phyloP scores from a whole-genome alignment of 768 basidiomycete genomes.

The Bullera alba region DNA sequence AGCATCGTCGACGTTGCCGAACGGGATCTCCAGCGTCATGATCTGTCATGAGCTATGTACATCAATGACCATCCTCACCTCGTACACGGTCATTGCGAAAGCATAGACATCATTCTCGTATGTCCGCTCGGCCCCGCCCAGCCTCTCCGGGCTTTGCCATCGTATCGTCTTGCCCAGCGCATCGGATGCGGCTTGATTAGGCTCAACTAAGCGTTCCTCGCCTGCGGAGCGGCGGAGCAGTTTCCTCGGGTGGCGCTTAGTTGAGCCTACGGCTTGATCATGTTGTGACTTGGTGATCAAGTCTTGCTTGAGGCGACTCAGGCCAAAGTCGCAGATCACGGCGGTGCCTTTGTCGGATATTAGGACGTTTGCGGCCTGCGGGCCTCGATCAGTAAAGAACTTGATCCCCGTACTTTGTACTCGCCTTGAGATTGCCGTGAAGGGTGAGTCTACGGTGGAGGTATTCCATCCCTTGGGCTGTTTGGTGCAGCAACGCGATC shows the following conservation, averaged over 20 bases:
- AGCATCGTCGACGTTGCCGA: slow-evolving; percentile 32
- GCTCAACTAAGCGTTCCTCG: too few species aligned
- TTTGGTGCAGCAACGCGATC: slow-evolving; percentile 54
- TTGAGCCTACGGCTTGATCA: too few species aligned
- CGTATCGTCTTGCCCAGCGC: slow-evolving; percentile 57
- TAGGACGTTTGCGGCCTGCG: slow-evolving; percentile 67
- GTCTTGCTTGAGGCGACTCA: slow-evolving; percentile 71
- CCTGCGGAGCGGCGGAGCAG: too few species aligned
- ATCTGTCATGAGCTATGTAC: too few species aligned
- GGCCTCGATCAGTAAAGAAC: neutral
- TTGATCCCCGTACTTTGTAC: slow-evolving; percentile 16
- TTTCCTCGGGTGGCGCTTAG: too few species aligned
- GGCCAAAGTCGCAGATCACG: slow-evolving; percentile 74
- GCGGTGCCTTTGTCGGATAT: slow-evolving; percentile 63
- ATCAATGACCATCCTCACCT: slow-evolving; percentile 56
- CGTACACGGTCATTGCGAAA: slow-evolving; percentile 61
- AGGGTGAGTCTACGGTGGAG: slow-evolving; percentile 62
- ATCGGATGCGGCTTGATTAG: too few species aligned
- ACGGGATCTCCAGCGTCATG: slow-evolving; percentile 12
- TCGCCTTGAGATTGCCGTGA: slow-evolving; percentile 75
- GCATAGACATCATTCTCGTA: slow-evolving; percentile 62
- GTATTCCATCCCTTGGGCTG: slow-evolving; percentile 75
- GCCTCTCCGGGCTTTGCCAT: slow-evolving; percentile 67
- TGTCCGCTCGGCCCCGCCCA: slow-evolving; percentile 54
- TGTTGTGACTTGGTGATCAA: slow-evolving; percentile 57